Percentiles rank a stretch among this genome's conserved stretches.
Conservation (phyloP, 2,329 filamentous ascomycete genomes). For the Ophiostoma ulmi region DNA sequence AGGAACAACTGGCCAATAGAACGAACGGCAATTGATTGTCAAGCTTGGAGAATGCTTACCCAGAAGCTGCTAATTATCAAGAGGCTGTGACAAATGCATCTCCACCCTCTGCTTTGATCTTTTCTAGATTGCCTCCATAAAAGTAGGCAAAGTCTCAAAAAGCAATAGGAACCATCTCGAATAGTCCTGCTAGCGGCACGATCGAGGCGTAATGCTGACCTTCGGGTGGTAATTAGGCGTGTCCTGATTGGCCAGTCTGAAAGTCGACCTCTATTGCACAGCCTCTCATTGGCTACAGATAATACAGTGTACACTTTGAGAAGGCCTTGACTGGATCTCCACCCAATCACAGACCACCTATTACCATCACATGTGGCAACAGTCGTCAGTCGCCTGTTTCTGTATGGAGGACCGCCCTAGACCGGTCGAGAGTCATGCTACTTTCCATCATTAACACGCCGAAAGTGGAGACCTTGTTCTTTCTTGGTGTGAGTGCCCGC, state of each 20-base stretch:
- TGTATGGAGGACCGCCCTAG: neutral
- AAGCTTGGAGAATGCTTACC: neutral
- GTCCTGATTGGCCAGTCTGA: neutral
- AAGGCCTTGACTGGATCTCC: neutral
- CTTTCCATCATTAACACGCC: neutral
- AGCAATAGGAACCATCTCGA: neutral
- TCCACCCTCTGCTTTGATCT: neutral
- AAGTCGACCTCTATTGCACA: neutral
- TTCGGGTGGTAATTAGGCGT: neutral
- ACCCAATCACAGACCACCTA: slow-evolving; percentile 19
- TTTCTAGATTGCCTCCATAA: neutral
- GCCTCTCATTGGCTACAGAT: neutral
- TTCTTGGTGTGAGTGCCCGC: neutral
- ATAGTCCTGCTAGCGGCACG: neutral
- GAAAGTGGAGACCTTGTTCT: slow-evolving; percentile 3
- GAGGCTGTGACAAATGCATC: neutral
- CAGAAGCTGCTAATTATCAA: neutral
- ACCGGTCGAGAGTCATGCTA: neutral
- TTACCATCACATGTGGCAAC: slow-evolving; percentile 23
- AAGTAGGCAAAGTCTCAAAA: neutral
- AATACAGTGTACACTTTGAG: neutral
- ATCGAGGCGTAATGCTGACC: slow-evolving; percentile 1
- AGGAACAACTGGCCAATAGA: neutral
- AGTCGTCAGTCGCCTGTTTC: slow-evolving; percentile 19
- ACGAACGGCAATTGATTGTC: neutral